Conservation (phyloP, 2,329 filamentous ascomycete species). For the Aspergillus cejpii region DNA sequence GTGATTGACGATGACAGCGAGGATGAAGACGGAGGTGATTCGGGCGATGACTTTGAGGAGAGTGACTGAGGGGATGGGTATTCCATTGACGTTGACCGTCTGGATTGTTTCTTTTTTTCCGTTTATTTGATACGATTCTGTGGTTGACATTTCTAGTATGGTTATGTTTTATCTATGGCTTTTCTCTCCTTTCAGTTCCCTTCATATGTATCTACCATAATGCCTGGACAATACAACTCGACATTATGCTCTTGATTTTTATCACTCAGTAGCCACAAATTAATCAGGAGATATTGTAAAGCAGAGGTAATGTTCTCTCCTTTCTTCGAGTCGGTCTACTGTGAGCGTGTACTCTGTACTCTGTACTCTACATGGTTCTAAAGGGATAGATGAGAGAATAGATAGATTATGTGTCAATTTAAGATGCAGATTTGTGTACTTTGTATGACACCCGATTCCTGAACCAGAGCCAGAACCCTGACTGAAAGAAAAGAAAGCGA, state of each 20-base stretch:
- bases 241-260: neutral
- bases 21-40: slow-evolving; percentile 29
- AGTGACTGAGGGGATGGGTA: slow-evolving; percentile 23
- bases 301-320: too few relatives aligned
- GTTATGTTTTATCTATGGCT: neutral
- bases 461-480: neutral
- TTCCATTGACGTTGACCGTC: slow-evolving; percentile 14
- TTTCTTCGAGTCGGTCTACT: too few relatives aligned
- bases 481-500: neutral
- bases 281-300: too few relatives aligned
- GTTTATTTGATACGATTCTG: neutral
- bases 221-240: neutral
- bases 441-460: too few relatives aligned
- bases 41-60: slow-evolving; percentile 38
- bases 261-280: too few relatives aligned
- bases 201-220: neutral
- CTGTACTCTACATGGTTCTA: too few relatives aligned
- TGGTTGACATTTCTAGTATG: neutral
- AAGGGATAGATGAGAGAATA: too few relatives aligned
- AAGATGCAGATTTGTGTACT: too few relatives aligned
- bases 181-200: neutral
- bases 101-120: neutral
- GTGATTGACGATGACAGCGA: slow-evolving; percentile 39
- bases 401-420: too few relatives aligned
- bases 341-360: too few relatives aligned